A percentile compares a stretch with the other conserved stretches of the same genome.
These are phyloP conservation scores for Vigna hirtella DNA, from an alignment of 306 rosid species.

Conservation along the genomic window DNA sequence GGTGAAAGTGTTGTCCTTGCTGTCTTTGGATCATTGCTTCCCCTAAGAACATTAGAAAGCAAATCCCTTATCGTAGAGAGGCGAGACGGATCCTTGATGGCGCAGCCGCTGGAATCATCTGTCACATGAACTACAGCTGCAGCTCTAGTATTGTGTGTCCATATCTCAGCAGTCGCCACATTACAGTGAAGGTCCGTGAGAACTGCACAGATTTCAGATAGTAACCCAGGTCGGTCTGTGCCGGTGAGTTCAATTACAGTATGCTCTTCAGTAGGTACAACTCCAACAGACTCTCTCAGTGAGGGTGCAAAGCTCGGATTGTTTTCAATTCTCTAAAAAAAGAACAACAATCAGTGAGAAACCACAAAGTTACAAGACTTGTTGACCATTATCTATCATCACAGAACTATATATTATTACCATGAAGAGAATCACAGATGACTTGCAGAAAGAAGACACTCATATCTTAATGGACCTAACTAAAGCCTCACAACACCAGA, in stretches of 20 bases:
- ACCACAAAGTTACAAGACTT: slow-evolving; percentile 28
- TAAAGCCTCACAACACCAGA: slow-evolving; percentile 8
- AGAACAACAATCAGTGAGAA: slow-evolving; percentile 28
- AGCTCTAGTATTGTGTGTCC: slow-evolving; percentile 96
- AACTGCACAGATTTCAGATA: slow-evolving; percentile 95
- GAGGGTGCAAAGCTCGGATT: slow-evolving; percentile 77
- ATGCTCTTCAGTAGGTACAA: slow-evolving; percentile 88
- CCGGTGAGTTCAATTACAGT: slow-evolving; percentile 93
- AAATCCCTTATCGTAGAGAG: slow-evolving; percentile 74
- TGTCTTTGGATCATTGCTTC: slow-evolving; percentile 68
- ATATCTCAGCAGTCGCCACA: slow-evolving; percentile 88
- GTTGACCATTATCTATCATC: neutral
- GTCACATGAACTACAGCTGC: slow-evolving; percentile 95
- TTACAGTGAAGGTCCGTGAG: slow-evolving; percentile 88
- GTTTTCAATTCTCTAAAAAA: slow-evolving; percentile 82
- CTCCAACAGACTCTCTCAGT: slow-evolving; percentile 82
- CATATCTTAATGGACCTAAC: slow-evolving; percentile 18
- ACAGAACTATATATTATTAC: slow-evolving; percentile 1
- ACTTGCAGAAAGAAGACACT: slow-evolving; percentile 13
- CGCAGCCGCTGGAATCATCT: slow-evolving; percentile 68
- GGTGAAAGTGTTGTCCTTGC: slow-evolving; percentile 79
- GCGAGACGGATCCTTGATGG: slow-evolving; percentile 70
- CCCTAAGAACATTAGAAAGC: slow-evolving; percentile 84
- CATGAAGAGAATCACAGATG: slow-evolving; percentile 1
- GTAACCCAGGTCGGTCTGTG: slow-evolving; percentile 91